Percentiles rank a stretch among this genome's conserved stretches.
Evolutionary conservation across 2,329 filamentous ascomycete genomes (phyloP).

Genomic region (Cladosporium sp.): DNA sequence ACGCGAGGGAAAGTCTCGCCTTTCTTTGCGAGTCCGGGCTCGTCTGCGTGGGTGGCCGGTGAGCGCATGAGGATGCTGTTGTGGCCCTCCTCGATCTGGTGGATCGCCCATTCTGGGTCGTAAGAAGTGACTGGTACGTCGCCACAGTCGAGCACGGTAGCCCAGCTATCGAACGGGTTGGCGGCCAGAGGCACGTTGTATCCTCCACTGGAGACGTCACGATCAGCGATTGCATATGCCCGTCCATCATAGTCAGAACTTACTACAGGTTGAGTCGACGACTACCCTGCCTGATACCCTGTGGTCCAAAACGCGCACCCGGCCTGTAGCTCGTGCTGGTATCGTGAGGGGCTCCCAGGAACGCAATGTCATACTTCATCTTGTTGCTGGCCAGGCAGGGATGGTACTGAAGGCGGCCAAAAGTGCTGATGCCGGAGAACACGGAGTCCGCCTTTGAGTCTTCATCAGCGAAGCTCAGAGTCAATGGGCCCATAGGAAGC

Average conservation of each 20-base stretch:
- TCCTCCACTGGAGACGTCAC: constrained; percentile 58
- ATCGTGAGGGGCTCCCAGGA: constrained; percentile 80
- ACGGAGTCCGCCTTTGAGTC: constrained; percentile 71
- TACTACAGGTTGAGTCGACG: constrained; percentile 84
- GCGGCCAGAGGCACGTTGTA: constrained; percentile 79
- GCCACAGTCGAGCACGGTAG: constrained; percentile 75
- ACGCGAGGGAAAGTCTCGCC: constrained; percentile 74
- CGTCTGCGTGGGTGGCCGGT: constrained; percentile 64
- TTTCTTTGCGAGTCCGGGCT: constrained; percentile 63
- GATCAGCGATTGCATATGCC: constrained; percentile 24
- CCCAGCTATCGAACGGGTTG: constrained; percentile 79
- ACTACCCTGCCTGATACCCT: constrained; percentile 80
- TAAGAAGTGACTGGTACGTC: constrained; percentile 75
- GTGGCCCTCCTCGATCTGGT: constrained; percentile 83
- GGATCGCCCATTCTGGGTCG: constrained; percentile 75
- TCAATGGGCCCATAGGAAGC: constrained; percentile 12
- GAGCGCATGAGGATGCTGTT: constrained; percentile 67
- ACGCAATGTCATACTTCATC: constrained; percentile 78
- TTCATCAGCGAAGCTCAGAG: not conserved
- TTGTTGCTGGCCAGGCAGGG: constrained; percentile 68
- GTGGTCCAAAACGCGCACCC: constrained; percentile 78
- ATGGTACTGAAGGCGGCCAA: constrained; percentile 72
- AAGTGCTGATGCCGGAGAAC: constrained; percentile 83
- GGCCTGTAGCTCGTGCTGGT: constrained; percentile 82
- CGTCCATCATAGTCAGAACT: constrained; percentile 32